phyloP scores from a whole-genome alignment of 306 rosid genomes.

The Vachellia collinsii region DNA sequence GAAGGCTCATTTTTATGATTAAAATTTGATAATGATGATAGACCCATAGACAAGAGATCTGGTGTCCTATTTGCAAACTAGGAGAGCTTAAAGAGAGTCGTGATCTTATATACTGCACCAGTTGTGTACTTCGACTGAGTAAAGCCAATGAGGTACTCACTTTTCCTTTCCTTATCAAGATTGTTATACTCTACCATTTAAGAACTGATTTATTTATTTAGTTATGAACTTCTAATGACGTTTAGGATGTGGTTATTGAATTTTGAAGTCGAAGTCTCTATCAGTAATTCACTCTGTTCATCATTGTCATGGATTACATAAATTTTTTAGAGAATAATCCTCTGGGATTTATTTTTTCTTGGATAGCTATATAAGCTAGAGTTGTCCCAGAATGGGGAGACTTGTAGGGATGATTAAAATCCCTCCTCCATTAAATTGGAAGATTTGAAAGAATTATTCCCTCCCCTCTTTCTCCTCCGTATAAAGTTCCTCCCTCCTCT shows the following conservation, averaged over 20 bases:
- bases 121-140: slow-evolving; percentile 64
- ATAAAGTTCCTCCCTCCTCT: neutral
- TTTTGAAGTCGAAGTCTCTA: slow-evolving; percentile 6
- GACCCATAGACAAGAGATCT: slow-evolving; percentile 50
- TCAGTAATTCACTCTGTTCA: neutral
- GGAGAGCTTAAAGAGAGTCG: slow-evolving; percentile 68
- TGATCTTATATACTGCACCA: slow-evolving; percentile 52
- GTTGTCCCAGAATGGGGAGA: no score
- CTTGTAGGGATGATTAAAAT: no score
- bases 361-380: slow-evolving; percentile 13
- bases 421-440: no score
- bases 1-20: slow-evolving; percentile 32
- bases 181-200: slow-evolving; percentile 4
- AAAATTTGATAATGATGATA: slow-evolving; percentile 38
- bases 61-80: slow-evolving; percentile 90
- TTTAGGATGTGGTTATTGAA: slow-evolving; percentile 1
- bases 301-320: neutral
- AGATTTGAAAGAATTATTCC: no score
- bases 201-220: neutral
- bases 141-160: slow-evolving; percentile 68
- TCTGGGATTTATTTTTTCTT: slow-evolving; percentile 4
- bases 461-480: neutral
- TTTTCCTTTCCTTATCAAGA: slow-evolving; percentile 24
- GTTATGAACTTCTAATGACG: neutral
- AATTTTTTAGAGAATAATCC: neutral